Evolutionary conservation across 768 basidiomycete genomes (phyloP), one percentile per base, ranked within the genome.

Genomic region (Melanogaster broomeanus): DNA sequence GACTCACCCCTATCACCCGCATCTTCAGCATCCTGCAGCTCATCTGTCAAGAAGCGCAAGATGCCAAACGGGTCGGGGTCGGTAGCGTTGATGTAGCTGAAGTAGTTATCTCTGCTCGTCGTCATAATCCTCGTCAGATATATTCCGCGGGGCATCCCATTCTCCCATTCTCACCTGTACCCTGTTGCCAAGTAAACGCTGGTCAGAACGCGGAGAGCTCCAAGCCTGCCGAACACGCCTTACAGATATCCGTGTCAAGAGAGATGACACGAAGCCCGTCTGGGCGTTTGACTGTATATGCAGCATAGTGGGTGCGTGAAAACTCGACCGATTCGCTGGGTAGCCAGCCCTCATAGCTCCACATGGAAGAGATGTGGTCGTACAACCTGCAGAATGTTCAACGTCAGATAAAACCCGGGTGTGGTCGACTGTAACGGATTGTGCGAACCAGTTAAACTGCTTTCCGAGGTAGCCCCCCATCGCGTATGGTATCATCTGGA

Each of bases 1-100:
- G 21, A 8, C 65, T 15, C 50, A 72, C 77, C 77, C 57, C 76
- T 62, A 31, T 78, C 74, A 2, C 76, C 76, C 0, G 67, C 64
- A 47, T 81, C 79, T 52, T 81, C 79, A 0, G 79, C 77, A n/a
- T 68, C 75, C 55, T 81, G 79, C 10, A 81, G 70, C 47, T 80
- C 80, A 34, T 78, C 74, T 2, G 79, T 79, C 42, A 81, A 56
- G 64, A 76, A 81, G 16, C 74, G 67, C 35, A 81, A 66, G 67
- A 80, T 77, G 13, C 80, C 79, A 18, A 73, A 79, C 27, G 68
- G 64, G 54, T 81, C 79, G 4, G 72, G 67, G 16, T 66, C 52
- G 9, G 70, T 72, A 27, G 8, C 25, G 25, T 27, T 4, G 8
- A 27, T 27, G 25, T 27, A 4, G 25, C 25, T 4, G 25, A 27